A percentile compares a stretch with the other conserved stretches of the same genome.
Evolutionary conservation across 768 basidiomycete species (phyloP).

Genomic region (Boletus pseudopeckii): DNA sequence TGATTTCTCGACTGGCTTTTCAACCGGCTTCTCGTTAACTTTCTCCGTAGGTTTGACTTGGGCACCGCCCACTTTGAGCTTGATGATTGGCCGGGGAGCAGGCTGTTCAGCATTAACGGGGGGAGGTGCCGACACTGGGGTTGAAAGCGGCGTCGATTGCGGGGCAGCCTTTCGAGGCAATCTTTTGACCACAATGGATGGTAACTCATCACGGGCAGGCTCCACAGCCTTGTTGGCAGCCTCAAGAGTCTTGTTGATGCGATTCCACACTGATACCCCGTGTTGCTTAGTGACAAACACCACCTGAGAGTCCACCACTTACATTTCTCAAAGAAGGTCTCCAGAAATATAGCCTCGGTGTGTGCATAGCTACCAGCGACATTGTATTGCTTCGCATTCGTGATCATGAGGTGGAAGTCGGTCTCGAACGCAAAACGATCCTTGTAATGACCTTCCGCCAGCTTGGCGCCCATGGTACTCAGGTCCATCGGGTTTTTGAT

Average conservation of each 20-base stretch:
- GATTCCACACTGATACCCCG: slow-evolving; percentile 67
- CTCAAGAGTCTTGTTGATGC: slow-evolving; percentile 81
- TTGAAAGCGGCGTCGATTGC: slow-evolving; percentile 9
- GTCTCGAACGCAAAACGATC: slow-evolving; percentile 78
- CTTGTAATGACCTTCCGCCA: slow-evolving; percentile 83
- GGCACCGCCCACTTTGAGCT: slow-evolving; percentile 57
- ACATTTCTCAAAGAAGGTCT: slow-evolving; percentile 86
- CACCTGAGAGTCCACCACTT: slow-evolving; percentile 29
- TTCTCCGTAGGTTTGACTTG: slow-evolving; percentile 36
- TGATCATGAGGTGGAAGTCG: slow-evolving; percentile 86
- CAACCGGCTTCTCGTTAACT: slow-evolving; percentile 25
- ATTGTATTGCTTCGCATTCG: slow-evolving; percentile 88
- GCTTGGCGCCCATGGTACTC: slow-evolving; percentile 80
- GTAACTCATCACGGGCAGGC: slow-evolving; percentile 22
- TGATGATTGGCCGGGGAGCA: slow-evolving; percentile 56
- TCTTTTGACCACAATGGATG: slow-evolving; percentile 25
- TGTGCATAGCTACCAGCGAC: slow-evolving; percentile 64
- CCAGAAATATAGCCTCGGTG: slow-evolving; percentile 70
- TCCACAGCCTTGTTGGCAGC: slow-evolving; percentile 48
- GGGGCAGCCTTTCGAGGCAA: slow-evolving; percentile 17
- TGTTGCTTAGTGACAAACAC: slow-evolving; percentile 7
- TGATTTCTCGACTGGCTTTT: slow-evolving; percentile 25
- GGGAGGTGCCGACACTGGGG: slow-evolving; percentile 14
- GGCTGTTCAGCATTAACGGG: slow-evolving; percentile 27
- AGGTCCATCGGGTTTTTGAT: slow-evolving; percentile 96